Percentiles rank a stretch among this genome's conserved stretches.
Conservation (phyloP, 768 basidiomycete species). For the Xerocomellus intermedius region DNA sequence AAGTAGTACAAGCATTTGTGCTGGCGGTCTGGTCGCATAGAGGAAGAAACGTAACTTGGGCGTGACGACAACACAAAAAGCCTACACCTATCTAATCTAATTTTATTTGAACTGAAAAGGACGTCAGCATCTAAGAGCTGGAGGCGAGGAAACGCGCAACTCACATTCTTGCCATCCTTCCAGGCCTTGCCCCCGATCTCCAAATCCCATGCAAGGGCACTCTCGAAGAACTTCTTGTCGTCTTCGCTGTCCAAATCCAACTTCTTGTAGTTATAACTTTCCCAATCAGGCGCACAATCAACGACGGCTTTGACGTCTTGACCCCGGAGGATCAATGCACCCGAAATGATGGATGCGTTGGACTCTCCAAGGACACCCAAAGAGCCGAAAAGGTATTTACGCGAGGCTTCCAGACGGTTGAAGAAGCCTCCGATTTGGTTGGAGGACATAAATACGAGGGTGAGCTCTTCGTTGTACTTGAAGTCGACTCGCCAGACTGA, state of each 20-base stretch:
- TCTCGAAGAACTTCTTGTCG: slow-evolving; percentile 91
- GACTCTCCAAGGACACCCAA: slow-evolving; percentile 82
- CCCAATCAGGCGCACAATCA: slow-evolving; percentile 85
- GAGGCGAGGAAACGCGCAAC: slow-evolving; percentile 32
- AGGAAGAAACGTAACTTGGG: slow-evolving; percentile 2
- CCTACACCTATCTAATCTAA: slow-evolving; percentile 26
- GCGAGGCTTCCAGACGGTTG: slow-evolving; percentile 95
- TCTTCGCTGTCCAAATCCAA: slow-evolving; percentile 70
- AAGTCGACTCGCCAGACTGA: slow-evolving; percentile 91
- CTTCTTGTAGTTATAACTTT: slow-evolving; percentile 79
- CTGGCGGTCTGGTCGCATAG: not conserved
- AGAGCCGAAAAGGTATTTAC: slow-evolving; percentile 95
- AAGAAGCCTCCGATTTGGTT: slow-evolving; percentile 96
- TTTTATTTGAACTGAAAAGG: slow-evolving; percentile 23
- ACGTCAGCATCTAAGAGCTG: not conserved
- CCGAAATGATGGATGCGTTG: slow-evolving; percentile 79
- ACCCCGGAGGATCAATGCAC: slow-evolving; percentile 82
- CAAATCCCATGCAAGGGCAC: slow-evolving; percentile 91
- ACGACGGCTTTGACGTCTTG: slow-evolving; percentile 68
- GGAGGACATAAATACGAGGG: slow-evolving; percentile 89
- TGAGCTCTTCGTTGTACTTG: slow-evolving; percentile 95
- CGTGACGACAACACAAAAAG: slow-evolving; percentile 10
- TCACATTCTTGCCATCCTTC: slow-evolving; percentile 87
- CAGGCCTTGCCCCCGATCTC: slow-evolving; percentile 86
- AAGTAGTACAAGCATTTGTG: too few relatives aligned